Percentiles rank a stretch among this genome's conserved stretches.
Evolutionary conservation across 495 filamentous ascomycete species (phyloP).

Genomic region (Penicillium steckii): DNA sequence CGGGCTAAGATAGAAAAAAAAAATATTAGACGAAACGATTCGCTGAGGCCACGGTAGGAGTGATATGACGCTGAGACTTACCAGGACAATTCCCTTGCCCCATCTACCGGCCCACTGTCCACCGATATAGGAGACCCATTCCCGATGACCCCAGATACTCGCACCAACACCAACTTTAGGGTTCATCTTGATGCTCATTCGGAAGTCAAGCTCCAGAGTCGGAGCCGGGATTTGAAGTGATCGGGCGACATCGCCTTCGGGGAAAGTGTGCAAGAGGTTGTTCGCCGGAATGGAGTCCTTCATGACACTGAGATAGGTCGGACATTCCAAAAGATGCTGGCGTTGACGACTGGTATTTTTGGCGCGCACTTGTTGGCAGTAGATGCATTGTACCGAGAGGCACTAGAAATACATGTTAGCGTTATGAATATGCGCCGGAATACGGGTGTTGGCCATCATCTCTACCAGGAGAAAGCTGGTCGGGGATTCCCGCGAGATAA

Average conservation of each 20-base stretch:
- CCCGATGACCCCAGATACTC: slow-evolving; percentile 55
- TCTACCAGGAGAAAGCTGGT: no score
- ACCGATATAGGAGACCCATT: slow-evolving; percentile 57
- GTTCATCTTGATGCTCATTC: slow-evolving; percentile 61
- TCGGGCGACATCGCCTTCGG: slow-evolving; percentile 52
- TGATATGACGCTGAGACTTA: no score
- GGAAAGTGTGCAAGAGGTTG: slow-evolving; percentile 55
- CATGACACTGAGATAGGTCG: slow-evolving; percentile 56
- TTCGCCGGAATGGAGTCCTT: slow-evolving; percentile 59
- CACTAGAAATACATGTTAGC: slow-evolving; percentile 32
- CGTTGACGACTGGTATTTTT: slow-evolving; percentile 58
- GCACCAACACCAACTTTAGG: slow-evolving; percentile 52
- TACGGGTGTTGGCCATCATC: no score
- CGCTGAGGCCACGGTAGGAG: no score
- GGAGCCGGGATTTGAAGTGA: slow-evolving; percentile 56
- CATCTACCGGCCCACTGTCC: slow-evolving; percentile 61
- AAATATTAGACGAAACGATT: no score
- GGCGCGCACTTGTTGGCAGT: slow-evolving; percentile 56
- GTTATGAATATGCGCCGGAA: no score
- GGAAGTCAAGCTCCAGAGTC: slow-evolving; percentile 58
- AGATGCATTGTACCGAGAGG: slow-evolving; percentile 57
- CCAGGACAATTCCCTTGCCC: slow-evolving; percentile 58
- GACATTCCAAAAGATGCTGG: slow-evolving; percentile 54
- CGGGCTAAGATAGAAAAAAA: slow-evolving; percentile 42
- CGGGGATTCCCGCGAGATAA: no score